Evolutionary conservation across 2,329 filamentous ascomycete species (phyloP), one percentile per base, ranked within the genome.

Genomic region (Aplosporella prunicola): DNA sequence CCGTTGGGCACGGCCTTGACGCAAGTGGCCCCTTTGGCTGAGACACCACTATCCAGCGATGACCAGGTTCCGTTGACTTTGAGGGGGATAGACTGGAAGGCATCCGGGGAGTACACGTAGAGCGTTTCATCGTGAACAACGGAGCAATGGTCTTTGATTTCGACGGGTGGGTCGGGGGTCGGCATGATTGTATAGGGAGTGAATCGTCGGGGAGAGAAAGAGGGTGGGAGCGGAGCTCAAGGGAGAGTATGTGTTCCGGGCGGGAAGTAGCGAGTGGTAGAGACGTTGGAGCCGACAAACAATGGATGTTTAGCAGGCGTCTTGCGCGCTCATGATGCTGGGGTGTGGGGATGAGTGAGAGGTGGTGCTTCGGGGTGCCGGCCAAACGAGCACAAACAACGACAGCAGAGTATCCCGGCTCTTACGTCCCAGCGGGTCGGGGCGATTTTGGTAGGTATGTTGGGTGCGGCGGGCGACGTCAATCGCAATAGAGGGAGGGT

Each of bases 81-180:
- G 45, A 96, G 63, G 9, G 69, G 61, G 46, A 96, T 62, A 7
- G 82, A 81, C 56, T 87, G 75, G 50, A 96, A 88, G 18, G 77
- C 82, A 31, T 74, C 63, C 7, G 76, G 63, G 5, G 85, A 84
- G 58, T 85, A 93, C 30, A 82, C 78, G 64, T 93, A 96, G 36
- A 96, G 75, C 9, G 78, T 86, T 58, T 87, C 79, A 55, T 87
- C 70, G 65, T 84, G 70, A 44, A 95, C 72, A 52, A 82, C 76
- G 41, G 87, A 86, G 63, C 89, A 96, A 52, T 84, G 78, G 60
- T 80, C 77, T 58, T 78, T 74, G 56, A 95, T 66, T 45, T 79
- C 67, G 54, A 77, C 71, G 36, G 73, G 66, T 35, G 87, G 86
- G 52, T 76, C 64, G 32, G 86, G 85, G 40, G 80, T 68, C 53